These are phyloP conservation scores for Penicillium pancosmium DNA, from an alignment of 495 filamentous ascomycete species.

Conservation along the genomic window DNA sequence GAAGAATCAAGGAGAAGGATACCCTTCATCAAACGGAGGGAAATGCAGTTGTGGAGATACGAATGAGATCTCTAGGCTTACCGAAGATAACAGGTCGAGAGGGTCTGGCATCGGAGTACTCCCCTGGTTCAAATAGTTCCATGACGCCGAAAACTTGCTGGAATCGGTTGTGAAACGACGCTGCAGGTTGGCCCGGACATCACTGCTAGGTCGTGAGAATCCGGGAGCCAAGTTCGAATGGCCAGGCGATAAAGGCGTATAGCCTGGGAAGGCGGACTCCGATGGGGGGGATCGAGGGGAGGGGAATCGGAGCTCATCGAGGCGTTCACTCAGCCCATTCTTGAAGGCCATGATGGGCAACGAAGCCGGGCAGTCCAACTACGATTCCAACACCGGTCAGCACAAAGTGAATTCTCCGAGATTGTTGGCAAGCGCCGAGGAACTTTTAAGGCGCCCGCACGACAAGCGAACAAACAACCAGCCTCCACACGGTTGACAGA, in stretches of 20 bases:
- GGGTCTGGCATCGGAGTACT: constrained; percentile 56
- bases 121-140: constrained; percentile 71
- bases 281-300: constrained; percentile 71
- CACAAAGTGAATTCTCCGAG: not conserved
- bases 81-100: constrained; percentile 59
- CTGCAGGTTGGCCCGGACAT: constrained; percentile 73
- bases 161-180: constrained; percentile 94
- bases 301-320: constrained; percentile 79
- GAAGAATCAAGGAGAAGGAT: not conserved
- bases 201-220: constrained; percentile 56
- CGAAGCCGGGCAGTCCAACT: constrained; percentile 37
- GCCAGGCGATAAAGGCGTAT: constrained; percentile 70
- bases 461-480: constrained; percentile 1
- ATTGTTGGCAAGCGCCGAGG: constrained; percentile 13
- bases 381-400: constrained; percentile 20
- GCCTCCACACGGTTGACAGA: constrained; percentile 4
- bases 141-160: constrained; percentile 74
- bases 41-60: not conserved
- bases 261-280: constrained; percentile 69
- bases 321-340: constrained; percentile 63
- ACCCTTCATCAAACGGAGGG: not conserved
- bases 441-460: constrained; percentile 10
- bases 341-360: constrained; percentile 64
- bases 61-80: constrained; percentile 34
- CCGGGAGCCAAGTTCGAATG: constrained; percentile 59